These are phyloP conservation scores for Epichloe baconii DNA, from an alignment of 2,329 filamentous ascomycete species.

Conservation along the genomic window DNA sequence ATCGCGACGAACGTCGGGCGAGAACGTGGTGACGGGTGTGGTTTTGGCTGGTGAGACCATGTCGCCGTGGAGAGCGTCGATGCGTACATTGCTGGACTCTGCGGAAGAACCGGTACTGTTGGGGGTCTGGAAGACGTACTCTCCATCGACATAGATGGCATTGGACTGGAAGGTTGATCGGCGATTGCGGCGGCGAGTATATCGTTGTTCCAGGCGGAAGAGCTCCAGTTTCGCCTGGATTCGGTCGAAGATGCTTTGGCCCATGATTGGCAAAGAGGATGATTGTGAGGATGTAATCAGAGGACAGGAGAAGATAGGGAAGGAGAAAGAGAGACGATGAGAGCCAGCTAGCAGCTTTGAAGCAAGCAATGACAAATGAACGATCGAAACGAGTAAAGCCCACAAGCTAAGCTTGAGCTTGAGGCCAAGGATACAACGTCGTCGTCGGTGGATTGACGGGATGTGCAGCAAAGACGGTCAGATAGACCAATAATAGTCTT, in stretches of 20 bases:
- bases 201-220: slow-evolving; percentile 88
- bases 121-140: slow-evolving; percentile 72
- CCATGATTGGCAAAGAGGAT: slow-evolving; percentile 24
- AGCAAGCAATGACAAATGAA: not conserved
- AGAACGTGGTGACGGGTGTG: slow-evolving; percentile 7
- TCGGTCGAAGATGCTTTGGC: slow-evolving; percentile 41
- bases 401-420: not conserved
- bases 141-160: slow-evolving; percentile 86
- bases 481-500: not conserved
- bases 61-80: slow-evolving; percentile 25
- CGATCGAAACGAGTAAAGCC: not conserved
- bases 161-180: slow-evolving; percentile 82
- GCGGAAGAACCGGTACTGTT: slow-evolving; percentile 44
- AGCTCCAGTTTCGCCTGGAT: slow-evolving; percentile 68
- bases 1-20: slow-evolving; percentile 14
- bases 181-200: slow-evolving; percentile 75
- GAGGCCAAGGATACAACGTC: not conserved
- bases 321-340: not conserved
- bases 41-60: slow-evolving; percentile 13
- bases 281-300: not conserved
- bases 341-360: not conserved
- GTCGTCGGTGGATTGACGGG: not conserved
- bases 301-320: not conserved
- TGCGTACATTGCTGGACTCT: slow-evolving; percentile 25
- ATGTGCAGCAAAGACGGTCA: not conserved